Evolutionary conservation across 805 yeast genomes (phyloP).

Genomic region (Lachancea thermotolerans): DNA sequence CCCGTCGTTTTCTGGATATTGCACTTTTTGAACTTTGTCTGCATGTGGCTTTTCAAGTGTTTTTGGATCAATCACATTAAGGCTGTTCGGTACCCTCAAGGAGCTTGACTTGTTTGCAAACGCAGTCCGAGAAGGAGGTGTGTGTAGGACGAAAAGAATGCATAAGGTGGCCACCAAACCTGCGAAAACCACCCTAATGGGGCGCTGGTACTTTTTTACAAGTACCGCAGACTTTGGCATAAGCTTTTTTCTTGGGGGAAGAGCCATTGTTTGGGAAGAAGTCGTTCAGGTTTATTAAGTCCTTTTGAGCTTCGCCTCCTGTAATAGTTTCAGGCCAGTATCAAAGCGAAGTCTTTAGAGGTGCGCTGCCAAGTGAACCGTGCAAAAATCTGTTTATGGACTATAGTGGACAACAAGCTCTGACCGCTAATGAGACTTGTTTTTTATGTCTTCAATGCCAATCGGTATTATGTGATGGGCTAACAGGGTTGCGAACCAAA

Average conservation of each 20-base stretch:
- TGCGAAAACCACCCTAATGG: constrained; percentile 20
- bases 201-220: constrained; percentile 25
- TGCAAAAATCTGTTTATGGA: no score
- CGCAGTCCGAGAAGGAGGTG: not conserved
- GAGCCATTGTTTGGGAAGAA: constrained; percentile 5
- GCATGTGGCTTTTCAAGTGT: constrained; percentile 22
- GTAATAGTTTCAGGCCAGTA: no score
- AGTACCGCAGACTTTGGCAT: constrained; percentile 28
- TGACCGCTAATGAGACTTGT: no score
- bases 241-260: constrained; percentile 23
- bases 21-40: constrained; percentile 26
- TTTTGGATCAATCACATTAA: not conserved
- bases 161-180: constrained; percentile 15
- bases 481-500: no score
- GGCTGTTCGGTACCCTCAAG: not conserved
- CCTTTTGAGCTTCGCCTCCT: no score
- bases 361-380: no score
- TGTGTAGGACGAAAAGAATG: constrained; percentile 8
- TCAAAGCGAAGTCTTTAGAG: no score
- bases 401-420: no score
- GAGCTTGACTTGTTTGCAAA: not conserved
- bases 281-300: no score
- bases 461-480: no score
- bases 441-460: no score
- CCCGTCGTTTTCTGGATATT: constrained; percentile 30